Evolutionary conservation across 169 alveolate species (phyloP), one percentile per base, ranked within the genome.

Genomic region (Besnoitia besnoiti): DNA sequence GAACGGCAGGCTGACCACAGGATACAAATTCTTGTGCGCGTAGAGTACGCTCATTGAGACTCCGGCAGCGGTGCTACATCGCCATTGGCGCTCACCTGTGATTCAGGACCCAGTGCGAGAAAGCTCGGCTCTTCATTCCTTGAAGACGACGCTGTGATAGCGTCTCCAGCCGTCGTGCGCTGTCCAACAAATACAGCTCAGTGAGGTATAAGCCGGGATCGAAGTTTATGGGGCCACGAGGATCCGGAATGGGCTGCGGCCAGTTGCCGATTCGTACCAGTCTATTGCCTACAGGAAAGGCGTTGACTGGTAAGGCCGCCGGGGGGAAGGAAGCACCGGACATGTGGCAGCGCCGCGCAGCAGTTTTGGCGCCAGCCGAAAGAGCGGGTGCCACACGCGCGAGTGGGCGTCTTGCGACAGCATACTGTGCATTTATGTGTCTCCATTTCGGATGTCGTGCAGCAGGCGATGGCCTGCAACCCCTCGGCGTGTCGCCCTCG

Each of bases 41-140:
- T n/a, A n/a, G n/a, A n/a, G n/a, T n/a, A n/a, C n/a, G n/a, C n/a
- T n/a, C n/a, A n/a, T n/a, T n/a, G n/a, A n/a, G n/a, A n/a, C n/a
- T n/a, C n/a, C n/a, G n/a, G n/a, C n/a, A n/a, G n/a, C n/a, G n/a
- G n/a, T n/a, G n/a, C n/a, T n/a, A n/a, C n/a, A n/a, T n/a, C n/a
- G n/a, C n/a, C n/a, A n/a, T n/a, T 21, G 67, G 30, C 39, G n/a
- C 50, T 44, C 40, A 39, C 87, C 87, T 77, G 87, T 77, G 87
- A 37, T 27, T 77, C 37, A 77, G 40, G 87, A 77, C 87, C 87
- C 87, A 77, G 33, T 44, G 55, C 37, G 59, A 77, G 87, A 77
- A 77, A 24, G 87, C 87, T 35, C 55, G n/a, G 47, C 87, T 42
- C 40, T 77, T 37, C 87, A 77, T 44, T n/a, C 87, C 59, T 24